Conservation (phyloP, 2,329 filamentous ascomycete species). For the Cryoendolithus antarcticus region DNA sequence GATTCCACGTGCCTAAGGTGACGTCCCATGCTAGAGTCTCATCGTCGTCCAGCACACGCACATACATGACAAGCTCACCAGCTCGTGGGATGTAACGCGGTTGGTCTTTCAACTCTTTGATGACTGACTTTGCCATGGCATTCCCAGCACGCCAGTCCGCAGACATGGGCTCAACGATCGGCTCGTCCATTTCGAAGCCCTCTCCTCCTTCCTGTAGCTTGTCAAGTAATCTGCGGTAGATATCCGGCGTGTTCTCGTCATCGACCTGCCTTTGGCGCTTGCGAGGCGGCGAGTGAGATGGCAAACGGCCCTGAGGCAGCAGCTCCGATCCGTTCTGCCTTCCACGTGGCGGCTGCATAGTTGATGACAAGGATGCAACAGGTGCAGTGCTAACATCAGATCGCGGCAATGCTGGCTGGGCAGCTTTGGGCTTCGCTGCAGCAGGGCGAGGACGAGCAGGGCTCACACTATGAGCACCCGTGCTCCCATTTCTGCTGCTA, state of each 20-base stretch:
- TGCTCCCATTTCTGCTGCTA: slow-evolving; percentile 1
- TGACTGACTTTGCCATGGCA: slow-evolving; percentile 27
- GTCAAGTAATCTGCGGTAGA: slow-evolving; percentile 38
- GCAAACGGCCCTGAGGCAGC: slow-evolving; percentile 5
- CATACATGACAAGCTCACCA: slow-evolving; percentile 46
- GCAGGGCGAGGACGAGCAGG: too few relatives aligned
- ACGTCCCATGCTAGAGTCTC: slow-evolving; percentile 22
- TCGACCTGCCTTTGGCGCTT: slow-evolving; percentile 24
- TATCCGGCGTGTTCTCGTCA: slow-evolving; percentile 42
- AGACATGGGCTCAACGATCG: slow-evolving; percentile 37
- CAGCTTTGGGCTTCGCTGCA: too few relatives aligned
- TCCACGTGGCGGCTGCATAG: too few relatives aligned
- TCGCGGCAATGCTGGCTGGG: too few relatives aligned
- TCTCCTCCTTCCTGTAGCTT: slow-evolving; percentile 29
- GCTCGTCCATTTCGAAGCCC: slow-evolving; percentile 27
- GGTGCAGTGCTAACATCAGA: too few relatives aligned
- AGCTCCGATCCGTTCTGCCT: too few relatives aligned
- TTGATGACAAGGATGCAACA: too few relatives aligned
- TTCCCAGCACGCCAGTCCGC: slow-evolving; percentile 46
- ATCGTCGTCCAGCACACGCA: slow-evolving; percentile 21
- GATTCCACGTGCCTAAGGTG: slow-evolving; percentile 12
- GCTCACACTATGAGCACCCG: slow-evolving; percentile 1
- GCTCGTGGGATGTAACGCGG: slow-evolving; percentile 41
- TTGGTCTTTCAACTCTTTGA: slow-evolving; percentile 32
- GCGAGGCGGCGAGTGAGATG: slow-evolving; percentile 7